phyloP scores from a whole-genome alignment of 345 rosid species.

The Populus nigra region DNA sequence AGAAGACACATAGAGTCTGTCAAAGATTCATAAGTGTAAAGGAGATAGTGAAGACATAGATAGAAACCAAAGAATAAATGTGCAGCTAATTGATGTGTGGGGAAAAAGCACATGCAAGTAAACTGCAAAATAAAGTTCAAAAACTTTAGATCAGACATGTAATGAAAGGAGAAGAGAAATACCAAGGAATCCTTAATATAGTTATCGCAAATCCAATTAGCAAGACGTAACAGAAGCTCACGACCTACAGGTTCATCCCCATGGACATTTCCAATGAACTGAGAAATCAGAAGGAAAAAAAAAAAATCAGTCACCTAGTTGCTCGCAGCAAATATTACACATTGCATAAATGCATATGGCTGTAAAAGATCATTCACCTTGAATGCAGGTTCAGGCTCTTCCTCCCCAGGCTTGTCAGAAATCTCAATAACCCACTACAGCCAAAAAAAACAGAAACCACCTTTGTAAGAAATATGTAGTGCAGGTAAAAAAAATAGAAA shows the following conservation, averaged over 20 bases:
- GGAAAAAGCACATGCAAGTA: neutral
- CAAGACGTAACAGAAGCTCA: constrained; percentile 72
- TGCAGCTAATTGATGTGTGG: neutral
- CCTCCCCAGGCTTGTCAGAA: constrained; percentile 79
- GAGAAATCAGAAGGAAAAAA: constrained; percentile 16
- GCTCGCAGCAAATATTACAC: neutral
- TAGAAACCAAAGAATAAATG: constrained; percentile 1
- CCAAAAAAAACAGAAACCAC: neutral
- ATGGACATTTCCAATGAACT: constrained; percentile 94
- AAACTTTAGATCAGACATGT: neutral
- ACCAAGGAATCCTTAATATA: constrained; percentile 75
- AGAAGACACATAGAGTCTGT: neutral
- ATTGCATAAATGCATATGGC: neutral
- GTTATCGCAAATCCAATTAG: constrained; percentile 93
- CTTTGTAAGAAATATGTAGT: neutral
- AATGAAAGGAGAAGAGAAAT: constrained; percentile 26
- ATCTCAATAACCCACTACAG: constrained; percentile 93
- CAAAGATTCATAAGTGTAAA: neutral
- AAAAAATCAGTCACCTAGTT: constrained; percentile 16
- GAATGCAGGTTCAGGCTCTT: constrained; percentile 93
- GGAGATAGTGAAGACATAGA: neutral
- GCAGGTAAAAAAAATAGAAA: neutral
- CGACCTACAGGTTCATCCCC: constrained; percentile 98
- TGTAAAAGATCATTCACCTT: constrained; percentile 49
- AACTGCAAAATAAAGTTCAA: neutral